Conservation (phyloP, 192 early-diverging fungal species). For the Linnemannia schmuckeri region DNA sequence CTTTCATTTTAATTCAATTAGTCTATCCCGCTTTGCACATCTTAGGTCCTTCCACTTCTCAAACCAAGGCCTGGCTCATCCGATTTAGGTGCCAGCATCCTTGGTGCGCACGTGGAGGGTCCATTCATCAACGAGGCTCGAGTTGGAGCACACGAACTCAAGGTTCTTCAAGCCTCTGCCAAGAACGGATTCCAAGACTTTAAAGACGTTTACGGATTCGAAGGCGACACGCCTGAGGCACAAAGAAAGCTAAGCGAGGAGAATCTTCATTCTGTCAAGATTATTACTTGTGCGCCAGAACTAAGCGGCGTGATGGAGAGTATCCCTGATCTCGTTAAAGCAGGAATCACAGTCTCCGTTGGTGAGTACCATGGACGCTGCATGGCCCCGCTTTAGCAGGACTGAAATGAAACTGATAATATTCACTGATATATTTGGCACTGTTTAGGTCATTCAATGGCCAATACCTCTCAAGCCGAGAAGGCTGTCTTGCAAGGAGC, state of each 20-base stretch:
- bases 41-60: constrained; percentile 64
- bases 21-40: neutral
- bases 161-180: constrained; percentile 67
- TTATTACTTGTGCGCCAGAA: constrained; percentile 86
- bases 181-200: constrained; percentile 73
- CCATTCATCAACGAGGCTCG: constrained; percentile 77
- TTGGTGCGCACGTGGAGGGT: constrained; percentile 72
- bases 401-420: neutral
- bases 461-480: constrained; percentile 72
- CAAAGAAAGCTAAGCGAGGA: constrained; percentile 38
- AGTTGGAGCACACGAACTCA: constrained; percentile 80
- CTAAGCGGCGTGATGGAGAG: constrained; percentile 75
- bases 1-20: neutral
- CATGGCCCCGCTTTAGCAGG: neutral
- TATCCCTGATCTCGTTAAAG: constrained; percentile 74
- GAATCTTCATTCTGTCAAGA: constrained; percentile 58
- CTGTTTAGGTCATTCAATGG: constrained; percentile 73
- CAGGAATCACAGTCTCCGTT: constrained; percentile 71
- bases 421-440: too few species aligned
- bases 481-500: constrained; percentile 72
- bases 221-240: constrained; percentile 57
- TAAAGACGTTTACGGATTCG: constrained; percentile 77
- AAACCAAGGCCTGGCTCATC: constrained; percentile 73
- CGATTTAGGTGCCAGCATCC: constrained; percentile 74
- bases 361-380: constrained; percentile 28